Base-by-base conservation (phyloP, 2,329 filamentous ascomycete genomes). In the Aureobasidium pullulans region DNA sequence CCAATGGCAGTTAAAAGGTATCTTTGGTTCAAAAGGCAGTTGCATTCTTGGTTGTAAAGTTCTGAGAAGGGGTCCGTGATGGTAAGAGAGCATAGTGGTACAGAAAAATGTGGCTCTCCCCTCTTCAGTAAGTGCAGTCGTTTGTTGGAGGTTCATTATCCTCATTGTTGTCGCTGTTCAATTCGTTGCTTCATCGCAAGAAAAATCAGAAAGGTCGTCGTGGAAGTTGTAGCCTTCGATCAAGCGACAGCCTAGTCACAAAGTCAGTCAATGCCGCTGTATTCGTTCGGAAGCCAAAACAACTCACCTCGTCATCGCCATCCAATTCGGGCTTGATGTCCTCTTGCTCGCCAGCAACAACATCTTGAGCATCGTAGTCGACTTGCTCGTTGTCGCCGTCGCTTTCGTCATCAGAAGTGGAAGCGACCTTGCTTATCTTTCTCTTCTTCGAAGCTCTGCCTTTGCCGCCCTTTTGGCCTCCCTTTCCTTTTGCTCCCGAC, bases 351-450 rank as follows among this genome's bases (percentile, higher is more conserved):
- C 16, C 31, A 10, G 32, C 34, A 39, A 19, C 54, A 50, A 9
- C 54, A 52, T 44, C 54, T 13, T 28, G n/a, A 31, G 54, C 34
- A 32, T 39, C 43, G 23, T 34, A 40, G 8, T 49, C 44, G n/a
- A 39, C 32, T 7, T 52, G 23, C 15, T 49, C 60, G 28, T 46
- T n/a, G 10, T 59, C 48, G 39, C 28, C 39, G 7, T 61, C 59
- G 28, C 32, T 42, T 28, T 40, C 40, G 32, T 47, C 48, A 13
- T 44, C 52, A 10, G 36, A 40, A 43, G 34, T 28, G 10, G 49
- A 36, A 7, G 61, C 60, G n/a, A 40, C 37, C 57, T 53, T 29
- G 43, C 44, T 57, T 31, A 60, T 49, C 60, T 63, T 60, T 39
- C 49, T 36, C 39, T 53, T 59, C 54, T 63, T 62, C 34, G 48